phyloP scores from a whole-genome alignment of 2,329 filamentous ascomycete genomes.

The Cytospora piceae region DNA sequence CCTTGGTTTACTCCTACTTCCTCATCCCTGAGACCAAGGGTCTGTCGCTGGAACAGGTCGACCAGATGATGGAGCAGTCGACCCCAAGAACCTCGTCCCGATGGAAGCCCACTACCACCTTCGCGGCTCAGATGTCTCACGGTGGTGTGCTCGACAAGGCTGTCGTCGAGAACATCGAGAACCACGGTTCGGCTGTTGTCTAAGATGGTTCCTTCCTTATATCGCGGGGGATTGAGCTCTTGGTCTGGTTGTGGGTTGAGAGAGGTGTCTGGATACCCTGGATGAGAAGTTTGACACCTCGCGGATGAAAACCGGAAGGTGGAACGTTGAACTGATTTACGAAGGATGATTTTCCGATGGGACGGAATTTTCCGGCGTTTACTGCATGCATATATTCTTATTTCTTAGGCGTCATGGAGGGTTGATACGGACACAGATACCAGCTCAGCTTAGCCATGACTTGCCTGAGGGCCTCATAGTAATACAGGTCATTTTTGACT shows the following conservation, averaged over 20 bases:
- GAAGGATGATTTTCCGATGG: constrained; percentile 8
- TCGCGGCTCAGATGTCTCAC: constrained; percentile 48
- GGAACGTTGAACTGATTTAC: constrained; percentile 15
- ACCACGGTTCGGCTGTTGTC: constrained; percentile 39
- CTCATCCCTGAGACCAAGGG: constrained; percentile 76
- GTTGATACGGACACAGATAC: constrained; percentile 8
- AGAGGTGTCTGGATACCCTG: constrained; percentile 21
- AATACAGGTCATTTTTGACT: constrained; percentile 13
- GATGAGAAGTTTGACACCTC: constrained; percentile 18
- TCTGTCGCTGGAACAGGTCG: constrained; percentile 77
- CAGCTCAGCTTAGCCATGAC: constrained; percentile 6
- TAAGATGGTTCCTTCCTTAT: constrained; percentile 32
- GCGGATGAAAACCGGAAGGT: not conserved
- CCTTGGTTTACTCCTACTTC: constrained; percentile 71
- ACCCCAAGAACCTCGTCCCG: constrained; percentile 75
- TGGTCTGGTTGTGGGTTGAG: not conserved
- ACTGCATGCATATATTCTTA: constrained; percentile 10
- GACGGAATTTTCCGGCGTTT: constrained; percentile 15
- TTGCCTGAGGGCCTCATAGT: constrained; percentile 1
- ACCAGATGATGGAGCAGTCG: constrained; percentile 87
- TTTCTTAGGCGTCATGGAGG: constrained; percentile 10
- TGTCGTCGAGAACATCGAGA: constrained; percentile 37
- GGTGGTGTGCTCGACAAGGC: constrained; percentile 40
- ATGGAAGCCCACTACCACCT: constrained; percentile 75
- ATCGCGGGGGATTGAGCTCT: not conserved